These are phyloP conservation scores for Phaeosphaeriaceae sp. DNA, from an alignment of 2,329 filamentous ascomycete genomes.

Conservation along the genomic window DNA sequence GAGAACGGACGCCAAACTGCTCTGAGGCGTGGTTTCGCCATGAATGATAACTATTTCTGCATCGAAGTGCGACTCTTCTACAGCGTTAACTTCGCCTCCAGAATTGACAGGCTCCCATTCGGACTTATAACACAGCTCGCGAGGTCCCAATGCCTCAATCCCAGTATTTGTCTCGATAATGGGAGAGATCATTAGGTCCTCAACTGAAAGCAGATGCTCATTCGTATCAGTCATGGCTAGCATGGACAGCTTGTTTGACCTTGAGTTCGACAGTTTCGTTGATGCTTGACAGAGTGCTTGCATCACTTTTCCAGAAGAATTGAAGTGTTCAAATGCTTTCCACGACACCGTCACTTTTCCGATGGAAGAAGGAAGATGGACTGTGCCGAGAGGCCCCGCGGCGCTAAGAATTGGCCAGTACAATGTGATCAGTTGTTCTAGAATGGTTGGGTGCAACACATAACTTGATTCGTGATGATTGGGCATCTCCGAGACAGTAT, in stretches of 20 bases:
- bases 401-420: slow-evolving; percentile 36
- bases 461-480: slow-evolving; percentile 32
- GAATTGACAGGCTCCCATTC: slow-evolving; percentile 25
- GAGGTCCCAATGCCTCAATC: slow-evolving; percentile 5
- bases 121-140: slow-evolving; percentile 39
- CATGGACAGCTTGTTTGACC: slow-evolving; percentile 29
- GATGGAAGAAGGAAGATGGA: slow-evolving; percentile 33
- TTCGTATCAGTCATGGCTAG: slow-evolving; percentile 22
- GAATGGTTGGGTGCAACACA: slow-evolving; percentile 32
- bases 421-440: slow-evolving; percentile 36
- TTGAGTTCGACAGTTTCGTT: slow-evolving; percentile 7
- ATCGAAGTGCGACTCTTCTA: slow-evolving; percentile 2
- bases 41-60: slow-evolving; percentile 21
- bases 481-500: slow-evolving; percentile 36
- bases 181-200: slow-evolving; percentile 29
- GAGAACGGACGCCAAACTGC: slow-evolving; percentile 19
- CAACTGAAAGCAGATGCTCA: slow-evolving; percentile 26
- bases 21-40: slow-evolving; percentile 14
- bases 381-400: slow-evolving; percentile 12
- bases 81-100: not conserved
- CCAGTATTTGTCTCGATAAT: slow-evolving; percentile 21
- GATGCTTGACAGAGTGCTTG: slow-evolving; percentile 22
- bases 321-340: slow-evolving; percentile 9
- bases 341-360: slow-evolving; percentile 27
- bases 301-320: slow-evolving; percentile 9